Base-by-base conservation (phyloP, 441 rosid genomes). In the Populus trichocarpa region DNA sequence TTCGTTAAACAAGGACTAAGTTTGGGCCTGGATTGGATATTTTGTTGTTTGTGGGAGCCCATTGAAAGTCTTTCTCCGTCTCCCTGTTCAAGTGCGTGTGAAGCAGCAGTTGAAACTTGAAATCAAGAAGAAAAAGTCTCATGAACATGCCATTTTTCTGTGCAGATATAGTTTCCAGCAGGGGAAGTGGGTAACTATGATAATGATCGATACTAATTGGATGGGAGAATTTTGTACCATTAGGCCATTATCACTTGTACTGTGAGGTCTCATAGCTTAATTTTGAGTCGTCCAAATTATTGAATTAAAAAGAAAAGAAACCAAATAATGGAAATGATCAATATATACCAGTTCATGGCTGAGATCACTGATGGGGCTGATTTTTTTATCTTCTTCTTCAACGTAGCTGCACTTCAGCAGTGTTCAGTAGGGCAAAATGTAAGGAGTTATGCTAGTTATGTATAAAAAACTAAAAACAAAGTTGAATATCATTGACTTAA, bases 271-370 rank as follows among this genome's bases (percentile, higher is more conserved):
- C 61, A 53, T 53, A 18, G 61, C 61, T 42, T 25, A 25, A 25
- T 25, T 23, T 70, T 6, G 25, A 22, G n/a, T 2, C 12, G 40
- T 33, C 8, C 36, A 67, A 28, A 65, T 33, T 30, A 67, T 67
- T 28, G 9, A 67, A 67, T 13, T 67, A 16, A 2, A 33, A 3
- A 11, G 22, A 20, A 30, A 42, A 5, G 42, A 32, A 28, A 72
- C 46, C 67, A 57, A 35, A 73, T 73, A 73, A 73, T 61, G 30
- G 76, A 73, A 69, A 73, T 33, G 22, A 20, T 22, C 50, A 33
- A n/a, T n/a, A n/a, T n/a, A 61, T 61, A 50, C 57, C 76, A 61
- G 23, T 59, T 22, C 67, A 59, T 61, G 68, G 68, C 32, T 71
- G 20, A 28, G 65, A 71, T 50, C 25, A 50, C 65, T 8, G 64